Conservation (phyloP, 2,329 filamentous ascomycete genomes). For the Simplicillium aogashimaense region DNA sequence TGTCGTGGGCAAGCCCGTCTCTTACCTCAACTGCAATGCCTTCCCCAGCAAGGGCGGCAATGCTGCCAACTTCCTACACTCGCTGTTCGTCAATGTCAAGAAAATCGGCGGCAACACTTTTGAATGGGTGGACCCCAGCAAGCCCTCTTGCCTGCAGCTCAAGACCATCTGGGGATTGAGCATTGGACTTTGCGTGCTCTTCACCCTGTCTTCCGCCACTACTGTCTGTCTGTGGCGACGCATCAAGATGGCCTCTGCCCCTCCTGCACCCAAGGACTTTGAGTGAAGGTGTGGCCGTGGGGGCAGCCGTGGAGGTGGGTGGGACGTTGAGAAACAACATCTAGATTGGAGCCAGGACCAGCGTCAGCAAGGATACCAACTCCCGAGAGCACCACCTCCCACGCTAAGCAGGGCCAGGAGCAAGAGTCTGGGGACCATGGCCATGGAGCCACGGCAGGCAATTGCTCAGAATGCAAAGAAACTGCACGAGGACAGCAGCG, state of each 20-base stretch:
- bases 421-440: constrained; percentile 26
- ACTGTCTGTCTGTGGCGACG: constrained; percentile 53
- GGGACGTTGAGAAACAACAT: neutral
- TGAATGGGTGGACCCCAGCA: constrained; percentile 40
- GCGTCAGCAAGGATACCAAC: neutral
- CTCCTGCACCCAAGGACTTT: constrained; percentile 31
- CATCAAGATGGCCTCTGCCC: constrained; percentile 29
- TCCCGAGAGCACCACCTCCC: no score
- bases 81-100: constrained; percentile 30
- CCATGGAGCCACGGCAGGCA: constrained; percentile 19
- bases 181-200: constrained; percentile 67
- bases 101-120: constrained; percentile 20
- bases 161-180: constrained; percentile 82
- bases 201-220: constrained; percentile 51
- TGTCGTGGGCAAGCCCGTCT: constrained; percentile 70
- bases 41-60: constrained; percentile 30
- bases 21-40: constrained; percentile 60
- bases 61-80: constrained; percentile 33
- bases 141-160: constrained; percentile 67
- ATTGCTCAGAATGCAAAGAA: constrained; percentile 1
- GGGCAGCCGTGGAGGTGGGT: constrained; percentile 8
- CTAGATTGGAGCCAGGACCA: neutral
- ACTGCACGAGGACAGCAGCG: constrained; percentile 11
- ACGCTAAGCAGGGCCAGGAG: constrained; percentile 6
- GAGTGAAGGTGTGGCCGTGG: constrained; percentile 41